A percentile compares a stretch with the other conserved stretches of the same genome.
Evolutionary conservation across 345 rosid genomes (phyloP).

Genomic region (Draba incana): DNA sequence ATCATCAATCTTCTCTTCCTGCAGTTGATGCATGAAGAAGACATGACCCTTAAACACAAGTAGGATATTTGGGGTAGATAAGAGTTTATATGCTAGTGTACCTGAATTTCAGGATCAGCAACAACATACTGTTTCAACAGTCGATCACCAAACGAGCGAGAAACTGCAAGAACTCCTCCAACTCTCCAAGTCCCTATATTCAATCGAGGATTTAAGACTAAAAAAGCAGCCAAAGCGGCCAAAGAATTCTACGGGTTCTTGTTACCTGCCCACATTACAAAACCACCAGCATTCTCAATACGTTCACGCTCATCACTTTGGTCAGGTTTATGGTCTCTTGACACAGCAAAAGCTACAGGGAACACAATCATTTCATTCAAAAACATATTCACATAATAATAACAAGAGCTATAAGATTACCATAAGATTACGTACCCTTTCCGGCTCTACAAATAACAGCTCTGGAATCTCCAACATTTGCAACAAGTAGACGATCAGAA

Average conservation of each 20-base stretch:
- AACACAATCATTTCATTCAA: conserved; percentile 2
- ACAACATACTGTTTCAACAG: conserved; percentile 96
- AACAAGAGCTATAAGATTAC: neutral
- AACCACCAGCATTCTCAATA: conserved; percentile 98
- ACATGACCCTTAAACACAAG: conserved; percentile 2
- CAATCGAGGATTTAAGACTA: conserved; percentile 12
- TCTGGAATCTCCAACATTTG: conserved; percentile 98
- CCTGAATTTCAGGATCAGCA: conserved; percentile 99
- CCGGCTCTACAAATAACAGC: conserved; percentile 97
- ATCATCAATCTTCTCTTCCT: conserved; percentile 94
- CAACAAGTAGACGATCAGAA: conserved; percentile 90
- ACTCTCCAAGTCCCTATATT: conserved; percentile 98
- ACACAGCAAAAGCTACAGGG: conserved; percentile 81
- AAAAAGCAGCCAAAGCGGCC: too few species aligned
- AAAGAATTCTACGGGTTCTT: too few species aligned
- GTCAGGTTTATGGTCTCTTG: conserved; percentile 98
- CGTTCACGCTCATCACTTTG: conserved; percentile 97
- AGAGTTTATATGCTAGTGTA: conserved; percentile 1
- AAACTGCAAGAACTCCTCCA: conserved; percentile 99
- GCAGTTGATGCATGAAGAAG: conserved; percentile 34
- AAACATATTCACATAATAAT: neutral
- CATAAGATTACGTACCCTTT: conserved; percentile 56
- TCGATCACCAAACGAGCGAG: conserved; percentile 99
- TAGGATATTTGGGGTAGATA: neutral
- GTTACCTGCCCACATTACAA: conserved; percentile 99